Percentiles rank a stretch among this genome's conserved stretches.
These are phyloP conservation scores for Aureobasidium uvarum DNA, from an alignment of 2,329 filamentous ascomycete genomes.

Conservation along the genomic window DNA sequence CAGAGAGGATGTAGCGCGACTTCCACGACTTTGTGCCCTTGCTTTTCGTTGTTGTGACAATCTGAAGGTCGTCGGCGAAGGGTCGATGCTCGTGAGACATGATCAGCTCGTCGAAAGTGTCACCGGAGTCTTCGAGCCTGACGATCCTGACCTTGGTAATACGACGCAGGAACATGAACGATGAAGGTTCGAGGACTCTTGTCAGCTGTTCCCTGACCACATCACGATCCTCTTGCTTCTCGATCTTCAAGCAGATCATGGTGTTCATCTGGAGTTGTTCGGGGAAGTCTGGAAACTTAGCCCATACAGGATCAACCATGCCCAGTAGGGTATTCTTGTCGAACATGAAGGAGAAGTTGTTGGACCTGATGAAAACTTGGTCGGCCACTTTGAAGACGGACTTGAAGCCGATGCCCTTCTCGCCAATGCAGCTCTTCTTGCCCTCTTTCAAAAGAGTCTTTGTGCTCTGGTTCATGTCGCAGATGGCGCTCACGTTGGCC, in stretches of 20 bases:
- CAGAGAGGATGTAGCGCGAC: constrained; percentile 25
- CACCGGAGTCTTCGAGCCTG: neutral
- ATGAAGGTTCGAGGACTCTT: constrained; percentile 32
- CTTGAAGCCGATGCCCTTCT: constrained; percentile 55
- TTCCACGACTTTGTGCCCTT: neutral
- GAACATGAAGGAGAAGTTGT: constrained; percentile 49
- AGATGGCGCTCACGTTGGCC: constrained; percentile 49
- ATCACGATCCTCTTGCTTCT: constrained; percentile 28
- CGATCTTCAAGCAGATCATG: constrained; percentile 32
- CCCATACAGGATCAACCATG: constrained; percentile 40
- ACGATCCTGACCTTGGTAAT: constrained; percentile 33
- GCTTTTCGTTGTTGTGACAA: neutral
- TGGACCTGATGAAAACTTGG: constrained; percentile 49
- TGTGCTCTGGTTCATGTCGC: constrained; percentile 48
- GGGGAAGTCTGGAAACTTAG: constrained; percentile 34
- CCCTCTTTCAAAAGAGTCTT: constrained; percentile 39
- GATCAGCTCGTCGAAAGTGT: neutral
- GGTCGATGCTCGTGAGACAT: neutral
- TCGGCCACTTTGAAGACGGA: constrained; percentile 51
- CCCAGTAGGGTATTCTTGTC: constrained; percentile 36
- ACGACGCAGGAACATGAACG: constrained; percentile 38
- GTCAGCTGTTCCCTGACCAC: constrained; percentile 21
- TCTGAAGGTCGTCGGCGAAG: neutral
- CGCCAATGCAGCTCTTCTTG: constrained; percentile 48
- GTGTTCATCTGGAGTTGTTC: constrained; percentile 28